Percentiles rank a stretch among this genome's conserved stretches.
Conservation (phyloP, 257 asterid species). For the Anisodus tanguticus region DNA sequence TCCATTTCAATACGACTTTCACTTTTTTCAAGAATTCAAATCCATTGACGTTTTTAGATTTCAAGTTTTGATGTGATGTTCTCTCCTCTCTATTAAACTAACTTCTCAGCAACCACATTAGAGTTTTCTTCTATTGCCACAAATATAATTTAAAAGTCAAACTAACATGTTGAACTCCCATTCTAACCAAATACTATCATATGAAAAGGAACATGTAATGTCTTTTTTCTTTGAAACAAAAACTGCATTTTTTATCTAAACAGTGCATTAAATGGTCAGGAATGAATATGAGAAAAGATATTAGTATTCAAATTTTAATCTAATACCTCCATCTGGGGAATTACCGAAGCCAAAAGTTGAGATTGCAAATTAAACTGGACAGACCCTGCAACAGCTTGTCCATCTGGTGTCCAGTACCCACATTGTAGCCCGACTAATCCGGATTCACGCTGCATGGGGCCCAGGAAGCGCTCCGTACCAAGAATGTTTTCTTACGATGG, state of each 20-base stretch:
- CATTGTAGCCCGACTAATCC: no score
- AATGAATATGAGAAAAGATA: neutral
- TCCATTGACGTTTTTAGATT: neutral
- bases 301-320: neutral
- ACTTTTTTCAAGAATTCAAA: neutral
- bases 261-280: neutral
- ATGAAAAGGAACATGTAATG: neutral
- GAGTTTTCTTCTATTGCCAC: neutral
- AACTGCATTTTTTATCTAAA: neutral
- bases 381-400: constrained; percentile 55
- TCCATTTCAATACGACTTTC: neutral
- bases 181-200: neutral
- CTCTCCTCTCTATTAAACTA: constrained; percentile 5
- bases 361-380: constrained; percentile 71
- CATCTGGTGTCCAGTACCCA: neutral
- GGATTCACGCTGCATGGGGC: no score
- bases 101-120: neutral
- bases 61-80: neutral
- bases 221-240: neutral
- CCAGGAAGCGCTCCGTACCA: no score
- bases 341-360: constrained; percentile 75
- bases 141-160: neutral
- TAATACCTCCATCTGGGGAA: neutral
- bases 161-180: neutral
- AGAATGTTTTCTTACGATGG: no score